Percentiles rank a stretch among this genome's conserved stretches.
phyloP scores from a whole-genome alignment of 495 filamentous ascomycete species.

The Aspergillus diversus region DNA sequence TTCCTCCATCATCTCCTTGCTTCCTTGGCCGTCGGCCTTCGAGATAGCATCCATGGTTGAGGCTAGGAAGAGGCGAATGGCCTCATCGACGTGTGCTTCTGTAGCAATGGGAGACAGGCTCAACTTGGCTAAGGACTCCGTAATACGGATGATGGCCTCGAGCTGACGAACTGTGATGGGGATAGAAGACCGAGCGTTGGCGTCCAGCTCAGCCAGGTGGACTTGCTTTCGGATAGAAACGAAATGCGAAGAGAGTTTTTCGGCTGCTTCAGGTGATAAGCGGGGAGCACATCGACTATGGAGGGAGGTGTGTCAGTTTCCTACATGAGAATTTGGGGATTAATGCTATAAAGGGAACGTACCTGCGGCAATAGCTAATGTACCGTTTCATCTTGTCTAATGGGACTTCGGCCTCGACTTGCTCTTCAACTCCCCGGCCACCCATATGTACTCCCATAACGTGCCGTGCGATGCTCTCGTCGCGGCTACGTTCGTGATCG shows the following conservation, averaged over 20 bases:
- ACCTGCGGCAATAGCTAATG: conserved; percentile 96
- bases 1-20: conserved; percentile 88
- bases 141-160: conserved; percentile 96
- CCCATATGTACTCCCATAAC: conserved; percentile 99
- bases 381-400: conserved; percentile 98
- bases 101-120: conserved; percentile 81
- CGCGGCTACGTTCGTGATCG: conserved; percentile 85
- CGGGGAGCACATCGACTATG: conserved; percentile 86
- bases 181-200: conserved; percentile 86
- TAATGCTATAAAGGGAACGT: conserved; percentile 36
- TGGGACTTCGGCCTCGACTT: conserved; percentile 80
- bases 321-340: background rate
- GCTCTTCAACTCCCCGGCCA: conserved; percentile 80
- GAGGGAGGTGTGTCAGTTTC: conserved; percentile 36
- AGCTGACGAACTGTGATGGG: conserved; percentile 98
- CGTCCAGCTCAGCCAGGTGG: conserved; percentile 83
- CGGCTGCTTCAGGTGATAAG: conserved; percentile 87
- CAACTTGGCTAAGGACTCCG: conserved; percentile 92
- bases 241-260: conserved; percentile 97
- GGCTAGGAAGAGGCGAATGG: conserved; percentile 95
- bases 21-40: conserved; percentile 79
- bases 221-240: conserved; percentile 95
- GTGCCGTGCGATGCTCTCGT: conserved; percentile 93
- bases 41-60: conserved; percentile 98
- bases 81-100: conserved; percentile 94